Evolutionary conservation across 2,329 filamentous ascomycete genomes (phyloP).

Genomic region (Dactylellina haptotyla): DNA sequence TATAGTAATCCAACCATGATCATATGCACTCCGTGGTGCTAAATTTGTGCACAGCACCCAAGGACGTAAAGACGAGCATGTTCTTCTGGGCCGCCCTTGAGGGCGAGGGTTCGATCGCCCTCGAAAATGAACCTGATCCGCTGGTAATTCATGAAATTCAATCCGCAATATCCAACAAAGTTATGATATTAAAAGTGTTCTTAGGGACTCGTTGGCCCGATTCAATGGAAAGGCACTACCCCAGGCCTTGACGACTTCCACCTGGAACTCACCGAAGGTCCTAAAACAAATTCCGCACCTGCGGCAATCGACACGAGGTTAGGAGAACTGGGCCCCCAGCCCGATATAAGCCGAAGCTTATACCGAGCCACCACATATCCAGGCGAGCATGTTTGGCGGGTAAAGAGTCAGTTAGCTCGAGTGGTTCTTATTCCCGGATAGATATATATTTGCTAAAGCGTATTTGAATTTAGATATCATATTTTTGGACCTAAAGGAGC

Average conservation of each 20-base stretch:
- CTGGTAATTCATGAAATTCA: constrained; percentile 6
- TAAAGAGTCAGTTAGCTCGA: constrained; percentile 68
- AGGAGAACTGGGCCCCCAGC: constrained; percentile 78
- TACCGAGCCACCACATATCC: constrained; percentile 73
- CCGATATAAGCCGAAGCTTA: constrained; percentile 65
- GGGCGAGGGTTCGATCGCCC: constrained; percentile 74
- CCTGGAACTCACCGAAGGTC: constrained; percentile 78
- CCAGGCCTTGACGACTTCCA: constrained; percentile 80
- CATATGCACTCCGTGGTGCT: not conserved
- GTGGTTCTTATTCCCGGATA: not conserved
- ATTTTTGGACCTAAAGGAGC: constrained; percentile 72
- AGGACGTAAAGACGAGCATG: constrained; percentile 77
- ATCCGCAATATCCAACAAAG: not conserved
- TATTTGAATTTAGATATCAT: constrained; percentile 64
- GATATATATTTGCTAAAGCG: not conserved
- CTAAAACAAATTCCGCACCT: constrained; percentile 70
- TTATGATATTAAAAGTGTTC: not conserved
- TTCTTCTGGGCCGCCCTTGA: constrained; percentile 86
- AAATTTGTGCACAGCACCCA: constrained; percentile 61
- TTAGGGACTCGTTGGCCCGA: constrained; percentile 68
- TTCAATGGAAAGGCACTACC: constrained; percentile 77
- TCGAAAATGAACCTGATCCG: constrained; percentile 67
- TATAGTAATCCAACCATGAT: constrained; percentile 54
- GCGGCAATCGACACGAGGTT: constrained; percentile 70
- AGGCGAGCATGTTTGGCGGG: constrained; percentile 81